Percentiles rank a stretch among this genome's conserved stretches.
phyloP scores from a whole-genome alignment of 495 filamentous ascomycete species.

The Trichoderma erinaceum region DNA sequence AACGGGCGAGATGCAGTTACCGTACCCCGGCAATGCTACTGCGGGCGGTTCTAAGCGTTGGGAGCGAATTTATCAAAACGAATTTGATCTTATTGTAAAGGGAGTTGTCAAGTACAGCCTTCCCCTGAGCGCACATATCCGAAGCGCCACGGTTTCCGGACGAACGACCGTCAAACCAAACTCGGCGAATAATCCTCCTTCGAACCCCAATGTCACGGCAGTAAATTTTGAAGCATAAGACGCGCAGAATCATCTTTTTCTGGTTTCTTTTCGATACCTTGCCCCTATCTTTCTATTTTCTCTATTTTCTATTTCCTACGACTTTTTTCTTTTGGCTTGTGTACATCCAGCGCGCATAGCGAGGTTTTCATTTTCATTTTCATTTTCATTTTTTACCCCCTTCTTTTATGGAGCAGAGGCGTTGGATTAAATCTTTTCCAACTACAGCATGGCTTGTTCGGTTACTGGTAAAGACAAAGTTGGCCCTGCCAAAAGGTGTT shows the following conservation, averaged over 20 bases:
- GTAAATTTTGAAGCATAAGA: constrained; percentile 8
- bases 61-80: constrained; percentile 83
- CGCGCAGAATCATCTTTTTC: constrained; percentile 7
- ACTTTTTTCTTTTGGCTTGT: constrained; percentile 9
- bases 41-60: constrained; percentile 81
- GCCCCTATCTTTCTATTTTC: neutral
- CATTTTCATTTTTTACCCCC: too few relatives aligned
- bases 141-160: constrained; percentile 46
- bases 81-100: constrained; percentile 85
- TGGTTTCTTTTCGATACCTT: constrained; percentile 17
- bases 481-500: neutral
- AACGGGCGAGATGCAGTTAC: constrained; percentile 72
- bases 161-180: constrained; percentile 46
- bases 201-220: constrained; percentile 29
- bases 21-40: constrained; percentile 82
- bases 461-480: constrained; percentile 2
- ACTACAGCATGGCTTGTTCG: constrained; percentile 10
- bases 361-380: constrained; percentile 20
- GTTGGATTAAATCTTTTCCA: constrained; percentile 25
- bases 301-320: constrained; percentile 22
- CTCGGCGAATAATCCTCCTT: constrained; percentile 39
- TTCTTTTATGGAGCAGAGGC: constrained; percentile 26
- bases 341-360: constrained; percentile 29
- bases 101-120: constrained; percentile 85
- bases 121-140: constrained; percentile 66